A percentile compares a stretch with the other conserved stretches of the same genome.
Evolutionary conservation across 2,329 filamentous ascomycete genomes (phyloP).

Genomic region (Lachnellula arida): DNA sequence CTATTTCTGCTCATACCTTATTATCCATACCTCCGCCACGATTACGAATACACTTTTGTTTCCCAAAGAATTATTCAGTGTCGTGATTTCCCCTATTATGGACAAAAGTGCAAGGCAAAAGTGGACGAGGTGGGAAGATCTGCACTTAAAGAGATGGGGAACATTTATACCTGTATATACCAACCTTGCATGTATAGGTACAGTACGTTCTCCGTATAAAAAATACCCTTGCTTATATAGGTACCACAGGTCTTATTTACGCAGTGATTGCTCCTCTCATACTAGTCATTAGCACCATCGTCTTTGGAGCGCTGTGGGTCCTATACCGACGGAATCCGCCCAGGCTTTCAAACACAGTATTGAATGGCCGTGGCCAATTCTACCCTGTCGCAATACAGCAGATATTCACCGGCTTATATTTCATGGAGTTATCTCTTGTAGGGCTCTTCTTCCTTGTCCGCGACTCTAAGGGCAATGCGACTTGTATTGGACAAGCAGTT

Average conservation of each 20-base stretch:
- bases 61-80: no score
- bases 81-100: slow-evolving; percentile 1
- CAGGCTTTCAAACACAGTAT: not conserved
- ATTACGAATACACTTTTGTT: not conserved
- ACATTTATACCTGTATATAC: slow-evolving; percentile 12
- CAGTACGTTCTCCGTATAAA: not conserved
- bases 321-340: slow-evolving; percentile 12
- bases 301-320: slow-evolving; percentile 17
- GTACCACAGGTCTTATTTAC: slow-evolving; percentile 20
- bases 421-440: no score
- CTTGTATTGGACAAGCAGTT: no score
- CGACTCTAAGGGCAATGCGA: no score
- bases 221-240: not conserved
- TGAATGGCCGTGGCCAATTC: no score
- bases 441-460: no score
- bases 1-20: slow-evolving; percentile 26
- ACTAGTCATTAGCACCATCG: slow-evolving; percentile 13
- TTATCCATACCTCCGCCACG: slow-evolving; percentile 14
- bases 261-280: slow-evolving; percentile 19
- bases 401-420: no score
- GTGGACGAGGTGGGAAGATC: slow-evolving; percentile 1
- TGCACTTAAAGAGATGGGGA: slow-evolving; percentile 7
- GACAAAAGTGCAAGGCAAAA: slow-evolving; percentile 10
- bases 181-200: slow-evolving; percentile 22
- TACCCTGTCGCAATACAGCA: no score